Percentiles rank a stretch among this genome's conserved stretches.
phyloP scores from a whole-genome alignment of 805 yeast species.

The Schwanniomyces polymorphus region DNA sequence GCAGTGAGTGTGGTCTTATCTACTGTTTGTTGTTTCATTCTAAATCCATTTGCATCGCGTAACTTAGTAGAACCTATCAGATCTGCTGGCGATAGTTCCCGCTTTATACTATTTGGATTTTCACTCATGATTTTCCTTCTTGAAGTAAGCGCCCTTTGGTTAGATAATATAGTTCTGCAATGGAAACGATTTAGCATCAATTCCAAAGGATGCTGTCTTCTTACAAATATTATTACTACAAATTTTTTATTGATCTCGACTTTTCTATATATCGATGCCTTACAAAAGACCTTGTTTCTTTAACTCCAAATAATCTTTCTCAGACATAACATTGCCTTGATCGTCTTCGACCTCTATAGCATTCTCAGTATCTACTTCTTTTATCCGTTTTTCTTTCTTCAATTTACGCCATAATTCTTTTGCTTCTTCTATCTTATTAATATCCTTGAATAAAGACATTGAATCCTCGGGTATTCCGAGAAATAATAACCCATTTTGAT shows the following conservation, averaged over 20 bases:
- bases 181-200: neutral
- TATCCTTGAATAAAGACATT: constrained; percentile 54
- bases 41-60: constrained; percentile 49
- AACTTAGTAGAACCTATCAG: constrained; percentile 6
- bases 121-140: constrained; percentile 1
- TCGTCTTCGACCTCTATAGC: constrained; percentile 86
- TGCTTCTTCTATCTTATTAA: constrained; percentile 71
- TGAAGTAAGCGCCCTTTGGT: neutral
- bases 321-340: constrained; percentile 90
- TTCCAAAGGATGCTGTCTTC: neutral
- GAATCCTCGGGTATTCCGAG: constrained; percentile 63
- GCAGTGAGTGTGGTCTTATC: constrained; percentile 46
- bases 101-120: constrained; percentile 6
- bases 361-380: constrained; percentile 46
- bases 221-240: neutral
- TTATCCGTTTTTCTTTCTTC: constrained; percentile 32
- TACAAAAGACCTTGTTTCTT: constrained; percentile 83
- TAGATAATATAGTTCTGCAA: neutral
- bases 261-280: neutral
- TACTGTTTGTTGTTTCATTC: constrained; percentile 42
- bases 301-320: constrained; percentile 77
- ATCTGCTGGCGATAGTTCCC: constrained; percentile 9
- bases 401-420: constrained; percentile 52
- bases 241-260: neutral
- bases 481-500: constrained; percentile 69